These are phyloP conservation scores for Penicillium sp. DNA, from an alignment of 2,329 filamentous ascomycete species.

Conservation along the genomic window DNA sequence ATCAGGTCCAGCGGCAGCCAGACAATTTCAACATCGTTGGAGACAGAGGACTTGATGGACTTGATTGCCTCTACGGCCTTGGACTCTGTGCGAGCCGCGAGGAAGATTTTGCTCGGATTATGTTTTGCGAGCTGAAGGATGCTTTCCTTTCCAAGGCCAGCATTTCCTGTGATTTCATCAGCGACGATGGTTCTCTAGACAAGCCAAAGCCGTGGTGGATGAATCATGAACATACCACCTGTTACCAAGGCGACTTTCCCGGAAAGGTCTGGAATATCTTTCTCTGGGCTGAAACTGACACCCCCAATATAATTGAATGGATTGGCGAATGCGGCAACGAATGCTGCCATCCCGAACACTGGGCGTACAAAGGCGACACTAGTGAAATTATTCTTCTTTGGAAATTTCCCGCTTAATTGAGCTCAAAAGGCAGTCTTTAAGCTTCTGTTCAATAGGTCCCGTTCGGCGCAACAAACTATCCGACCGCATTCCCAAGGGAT, in stretches of 20 bases:
- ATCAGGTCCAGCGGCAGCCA: constrained; percentile 45
- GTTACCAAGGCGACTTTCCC: constrained; percentile 41
- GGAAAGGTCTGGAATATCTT: constrained; percentile 36
- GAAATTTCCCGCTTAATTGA: background rate
- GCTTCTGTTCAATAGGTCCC: background rate
- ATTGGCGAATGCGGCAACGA: constrained; percentile 17
- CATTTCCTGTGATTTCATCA: constrained; percentile 36
- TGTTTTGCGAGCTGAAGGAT: constrained; percentile 47
- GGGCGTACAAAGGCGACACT: background rate
- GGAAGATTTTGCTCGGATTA: constrained; percentile 41
- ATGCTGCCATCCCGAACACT: constrained; percentile 16
- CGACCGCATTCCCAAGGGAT: background rate
- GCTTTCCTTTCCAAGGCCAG: constrained; percentile 52
- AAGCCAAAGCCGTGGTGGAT: background rate
- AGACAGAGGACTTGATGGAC: constrained; percentile 17
- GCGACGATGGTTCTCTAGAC: constrained; percentile 28
- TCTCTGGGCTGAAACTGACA: constrained; percentile 34
- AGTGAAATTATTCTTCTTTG: background rate
- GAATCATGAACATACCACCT: constrained; percentile 29
- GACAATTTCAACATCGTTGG: constrained; percentile 21
- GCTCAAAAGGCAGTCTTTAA: background rate
- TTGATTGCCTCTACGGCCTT: constrained; percentile 27
- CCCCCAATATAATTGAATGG: constrained; percentile 23
- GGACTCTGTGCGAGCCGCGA: constrained; percentile 38
- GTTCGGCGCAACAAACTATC: background rate